Percentiles rank a stretch among this genome's conserved stretches.
These are phyloP conservation scores for Aquilaria sinensis DNA, from an alignment of 345 rosid genomes.

Conservation along the genomic window DNA sequence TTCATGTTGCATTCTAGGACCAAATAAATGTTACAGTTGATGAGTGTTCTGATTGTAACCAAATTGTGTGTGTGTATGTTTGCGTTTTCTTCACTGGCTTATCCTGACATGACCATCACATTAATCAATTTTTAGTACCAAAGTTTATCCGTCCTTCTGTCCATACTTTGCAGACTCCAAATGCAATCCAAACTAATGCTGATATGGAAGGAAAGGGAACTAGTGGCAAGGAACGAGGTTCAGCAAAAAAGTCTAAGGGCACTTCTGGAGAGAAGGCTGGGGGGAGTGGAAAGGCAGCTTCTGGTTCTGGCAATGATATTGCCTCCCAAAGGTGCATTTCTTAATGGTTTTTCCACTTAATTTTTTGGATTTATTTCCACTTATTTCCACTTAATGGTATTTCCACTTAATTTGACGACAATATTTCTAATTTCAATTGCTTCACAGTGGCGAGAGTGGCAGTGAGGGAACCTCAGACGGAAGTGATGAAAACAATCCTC, in stretches of 20 bases:
- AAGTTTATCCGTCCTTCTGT: not conserved
- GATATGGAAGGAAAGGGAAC: constrained; percentile 46
- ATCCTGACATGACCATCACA: too few species aligned
- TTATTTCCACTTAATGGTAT: not conserved
- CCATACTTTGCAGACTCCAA: constrained; percentile 43
- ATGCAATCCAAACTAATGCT: constrained; percentile 31
- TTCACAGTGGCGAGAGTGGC: constrained; percentile 76
- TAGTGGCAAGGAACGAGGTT: constrained; percentile 48
- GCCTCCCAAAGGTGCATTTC: constrained; percentile 64
- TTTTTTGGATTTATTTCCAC: too few species aligned
- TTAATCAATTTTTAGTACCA: not conserved
- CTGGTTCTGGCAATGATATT: constrained; percentile 90
- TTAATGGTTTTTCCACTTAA: not conserved
- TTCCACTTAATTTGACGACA: not conserved
- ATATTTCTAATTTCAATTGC: constrained; percentile 17
- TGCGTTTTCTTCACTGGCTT: too few species aligned
- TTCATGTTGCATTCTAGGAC: not conserved
- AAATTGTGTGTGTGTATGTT: too few species aligned
- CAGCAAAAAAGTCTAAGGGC: constrained; percentile 65
- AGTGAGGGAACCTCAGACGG: constrained; percentile 90
- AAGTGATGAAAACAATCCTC: constrained; percentile 62
- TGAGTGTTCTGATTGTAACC: too few species aligned
- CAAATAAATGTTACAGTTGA: too few species aligned
- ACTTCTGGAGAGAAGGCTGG: constrained; percentile 48
- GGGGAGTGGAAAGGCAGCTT: constrained; percentile 55